Conservation (phyloP, 768 basidiomycete genomes). For the Mrakia frigida region DNA sequence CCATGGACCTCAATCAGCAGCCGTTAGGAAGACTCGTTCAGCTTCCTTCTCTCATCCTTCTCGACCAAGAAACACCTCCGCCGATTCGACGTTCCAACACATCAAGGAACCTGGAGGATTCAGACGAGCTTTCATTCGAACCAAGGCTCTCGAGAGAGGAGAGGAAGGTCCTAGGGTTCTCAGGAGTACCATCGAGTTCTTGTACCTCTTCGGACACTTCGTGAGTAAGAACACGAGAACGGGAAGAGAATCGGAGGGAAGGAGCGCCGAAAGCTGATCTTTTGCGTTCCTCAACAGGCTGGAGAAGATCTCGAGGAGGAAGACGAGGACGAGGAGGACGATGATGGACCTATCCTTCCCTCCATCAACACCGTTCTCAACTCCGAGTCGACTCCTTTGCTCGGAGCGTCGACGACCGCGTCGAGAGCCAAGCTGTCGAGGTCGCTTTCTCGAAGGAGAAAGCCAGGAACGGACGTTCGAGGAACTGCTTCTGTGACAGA, state of each 20-base stretch:
- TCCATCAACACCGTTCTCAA: conserved; percentile 8
- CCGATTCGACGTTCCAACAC: conserved; percentile 77
- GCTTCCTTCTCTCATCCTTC: conserved; percentile 55
- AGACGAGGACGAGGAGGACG: conserved; percentile 67
- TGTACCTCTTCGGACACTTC: conserved; percentile 92
- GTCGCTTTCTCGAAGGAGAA: conserved; percentile 17
- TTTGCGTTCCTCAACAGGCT: conserved; percentile 52
- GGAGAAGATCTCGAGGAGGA: conserved; percentile 85
- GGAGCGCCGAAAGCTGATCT: not conserved
- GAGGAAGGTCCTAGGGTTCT: conserved; percentile 55
- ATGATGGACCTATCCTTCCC: conserved; percentile 40
- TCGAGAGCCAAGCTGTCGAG: conserved; percentile 19
- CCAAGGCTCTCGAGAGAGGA: conserved; percentile 65
- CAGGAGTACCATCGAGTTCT: conserved; percentile 88
- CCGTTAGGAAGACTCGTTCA: conserved; percentile 48
- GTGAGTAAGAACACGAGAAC: conserved; percentile 52
- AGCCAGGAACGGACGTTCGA: conserved; percentile 17
- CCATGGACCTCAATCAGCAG: conserved; percentile 38
- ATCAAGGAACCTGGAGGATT: conserved; percentile 95
- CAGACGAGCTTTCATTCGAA: conserved; percentile 75
- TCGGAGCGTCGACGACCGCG: conserved; percentile 18
- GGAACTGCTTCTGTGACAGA: conserved; percentile 31
- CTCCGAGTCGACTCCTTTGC: conserved; percentile 41
- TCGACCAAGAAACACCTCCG: conserved; percentile 42
- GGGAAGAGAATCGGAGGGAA: not conserved